Evolutionary conservation across 805 yeast species (phyloP).

Genomic region (Kregervanrija fluxuum): DNA sequence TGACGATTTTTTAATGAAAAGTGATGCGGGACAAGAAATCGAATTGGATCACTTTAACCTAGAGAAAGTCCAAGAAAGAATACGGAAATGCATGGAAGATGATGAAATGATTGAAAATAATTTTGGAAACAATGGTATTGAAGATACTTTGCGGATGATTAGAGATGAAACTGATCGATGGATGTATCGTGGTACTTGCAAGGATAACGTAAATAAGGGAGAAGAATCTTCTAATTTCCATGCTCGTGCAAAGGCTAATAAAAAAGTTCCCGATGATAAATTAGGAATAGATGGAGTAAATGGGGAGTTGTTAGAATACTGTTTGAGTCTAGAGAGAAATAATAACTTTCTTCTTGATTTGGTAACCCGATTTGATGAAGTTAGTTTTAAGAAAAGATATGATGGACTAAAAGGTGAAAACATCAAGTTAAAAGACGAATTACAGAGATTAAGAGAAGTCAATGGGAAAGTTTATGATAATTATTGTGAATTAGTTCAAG

Average conservation of each 20-base stretch:
- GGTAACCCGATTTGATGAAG: conserved; percentile 11
- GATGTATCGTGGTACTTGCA: background rate
- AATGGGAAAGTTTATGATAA: conserved; percentile 21
- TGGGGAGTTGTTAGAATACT: conserved; percentile 8
- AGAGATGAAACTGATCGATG: conserved; percentile 13
- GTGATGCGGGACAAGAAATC: too few species aligned
- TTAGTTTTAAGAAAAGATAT: conserved; percentile 16
- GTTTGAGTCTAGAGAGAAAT: conserved; percentile 15
- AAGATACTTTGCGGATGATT: conserved; percentile 18
- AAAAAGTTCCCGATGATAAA: too few species aligned
- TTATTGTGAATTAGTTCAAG: conserved; percentile 17
- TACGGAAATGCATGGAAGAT: conserved; percentile 6
- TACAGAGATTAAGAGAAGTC: conserved; percentile 14
- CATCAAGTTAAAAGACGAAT: conserved; percentile 10
- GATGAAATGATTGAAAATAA: conserved; percentile 4
- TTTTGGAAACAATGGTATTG: conserved; percentile 11
- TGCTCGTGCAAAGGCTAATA: too few species aligned
- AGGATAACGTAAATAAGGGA: too few species aligned
- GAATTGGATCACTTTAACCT: too few species aligned
- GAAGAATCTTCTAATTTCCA: too few species aligned
- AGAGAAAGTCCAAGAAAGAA: conserved; percentile 5
- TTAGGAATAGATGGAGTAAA: conserved; percentile 3
- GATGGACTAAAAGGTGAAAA: conserved; percentile 4
- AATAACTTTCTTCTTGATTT: conserved; percentile 10
- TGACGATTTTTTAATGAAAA: too few species aligned